Evolutionary conservation across 768 basidiomycete genomes (phyloP), one percentile per base, ranked within the genome.

Genomic region (Calocera cornea): DNA sequence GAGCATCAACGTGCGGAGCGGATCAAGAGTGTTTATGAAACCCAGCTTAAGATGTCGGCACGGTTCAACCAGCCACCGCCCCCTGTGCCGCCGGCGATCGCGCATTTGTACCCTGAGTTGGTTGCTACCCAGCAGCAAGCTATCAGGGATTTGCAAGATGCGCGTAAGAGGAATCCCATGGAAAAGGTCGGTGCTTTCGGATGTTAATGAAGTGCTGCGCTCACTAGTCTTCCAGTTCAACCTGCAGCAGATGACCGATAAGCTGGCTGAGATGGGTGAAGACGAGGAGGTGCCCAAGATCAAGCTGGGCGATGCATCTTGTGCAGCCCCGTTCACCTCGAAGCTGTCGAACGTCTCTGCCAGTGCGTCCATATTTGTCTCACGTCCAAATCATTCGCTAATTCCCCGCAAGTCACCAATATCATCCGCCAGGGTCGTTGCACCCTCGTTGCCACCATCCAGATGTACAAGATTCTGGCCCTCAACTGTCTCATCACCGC

Each of bases 391-490:
- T 12, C n/a, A 34, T 1, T 68, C 12, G 22, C 5, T 19, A 2
- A 27, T 47, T 1, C 64, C 44, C 70, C 16, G n/a, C 8, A 69
- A 95, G 93, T 99, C 73, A 89, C 91, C 22, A 94, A 95, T 75
- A 97, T 99, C 75, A 97, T 99, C 71, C 87, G 97, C 22, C 97
- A 98, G 78, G 97, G 97, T 27, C 91, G 97, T 33, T 98, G 97
- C 80, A 99, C 97, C 0, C 86, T 99, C 19, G 97, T 98, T 50
- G 97, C 97, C 1, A 99, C 97, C 1, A 89, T 95, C 66, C 97
- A 99, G 79, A 99, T 99, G 97, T 99, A 97, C 86, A 97, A 97
- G 81, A 99, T 99, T 71, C 81, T 99, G 40, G 97, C 95, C 0
- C 79, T 99, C 67, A 99, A 98, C 75, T 98, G 97, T 74, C 81